Evolutionary conservation across 2,329 filamentous ascomycete species (phyloP).

Genomic region (Cryphonectria japonica): DNA sequence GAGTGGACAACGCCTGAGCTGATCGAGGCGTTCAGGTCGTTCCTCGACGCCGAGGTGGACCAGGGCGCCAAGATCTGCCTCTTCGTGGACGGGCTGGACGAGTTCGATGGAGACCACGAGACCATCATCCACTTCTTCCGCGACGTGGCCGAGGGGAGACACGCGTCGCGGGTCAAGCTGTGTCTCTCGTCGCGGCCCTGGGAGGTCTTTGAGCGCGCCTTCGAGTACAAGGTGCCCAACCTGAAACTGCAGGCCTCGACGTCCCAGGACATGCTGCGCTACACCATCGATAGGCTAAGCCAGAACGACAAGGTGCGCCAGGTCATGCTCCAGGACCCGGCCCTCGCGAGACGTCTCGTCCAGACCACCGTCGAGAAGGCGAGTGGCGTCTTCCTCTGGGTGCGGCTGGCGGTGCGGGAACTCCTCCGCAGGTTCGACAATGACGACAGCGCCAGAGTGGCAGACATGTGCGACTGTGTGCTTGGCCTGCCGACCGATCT

Average conservation of each 20-base stretch:
- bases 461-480: constrained; percentile 22
- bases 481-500: constrained; percentile 35
- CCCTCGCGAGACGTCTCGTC: constrained; percentile 14
- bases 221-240: constrained; percentile 31
- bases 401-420: constrained; percentile 36
- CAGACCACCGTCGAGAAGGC: constrained; percentile 30
- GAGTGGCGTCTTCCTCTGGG: constrained; percentile 37
- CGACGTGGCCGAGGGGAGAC: constrained; percentile 25
- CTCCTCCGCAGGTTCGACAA: constrained; percentile 32
- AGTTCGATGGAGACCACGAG: constrained; percentile 35
- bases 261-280: constrained; percentile 32
- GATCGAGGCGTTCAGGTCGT: constrained; percentile 32
- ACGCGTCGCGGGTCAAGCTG: constrained; percentile 32
- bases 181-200: constrained; percentile 37
- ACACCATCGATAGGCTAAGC: constrained; percentile 30
- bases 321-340: constrained; percentile 24
- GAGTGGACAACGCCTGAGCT: constrained; percentile 41
- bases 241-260: constrained; percentile 35
- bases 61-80: constrained; percentile 32
- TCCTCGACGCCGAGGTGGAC: constrained; percentile 32
- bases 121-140: constrained; percentile 33
- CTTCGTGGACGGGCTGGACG: constrained; percentile 36
- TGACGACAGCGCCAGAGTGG: constrained; percentile 16
- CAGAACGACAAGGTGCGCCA: constrained; percentile 27
- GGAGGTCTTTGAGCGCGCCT: constrained; percentile 35